Percentiles rank a stretch among this genome's conserved stretches.
Evolutionary conservation across 1,139 yeast species (phyloP).

Genomic region (Yamadazyma dendronema): DNA sequence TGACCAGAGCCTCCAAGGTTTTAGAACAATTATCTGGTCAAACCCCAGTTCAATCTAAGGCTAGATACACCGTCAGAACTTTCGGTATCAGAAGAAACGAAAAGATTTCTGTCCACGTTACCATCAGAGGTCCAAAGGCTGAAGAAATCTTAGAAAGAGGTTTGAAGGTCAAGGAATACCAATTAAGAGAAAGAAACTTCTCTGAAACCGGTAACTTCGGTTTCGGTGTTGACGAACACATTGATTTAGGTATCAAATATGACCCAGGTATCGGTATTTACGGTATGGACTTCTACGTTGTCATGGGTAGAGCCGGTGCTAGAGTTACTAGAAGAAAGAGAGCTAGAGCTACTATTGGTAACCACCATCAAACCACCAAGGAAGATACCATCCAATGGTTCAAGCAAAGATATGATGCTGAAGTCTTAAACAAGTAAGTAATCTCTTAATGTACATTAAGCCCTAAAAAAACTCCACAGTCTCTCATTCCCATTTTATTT

Average conservation of each 20-base stretch:
- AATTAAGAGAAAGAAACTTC: constrained; percentile 90
- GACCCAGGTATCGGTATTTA: constrained; percentile 99
- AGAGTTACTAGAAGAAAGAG: constrained; percentile 99
- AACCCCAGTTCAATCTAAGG: constrained; percentile 99
- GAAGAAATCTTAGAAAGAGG: constrained; percentile 99
- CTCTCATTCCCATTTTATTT: background rate
- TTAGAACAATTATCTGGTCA: constrained; percentile 99
- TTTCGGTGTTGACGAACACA: constrained; percentile 99
- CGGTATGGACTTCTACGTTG: constrained; percentile 99
- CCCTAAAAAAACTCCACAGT: background rate
- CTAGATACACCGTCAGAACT: constrained; percentile 99
- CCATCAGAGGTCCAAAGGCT: constrained; percentile 99
- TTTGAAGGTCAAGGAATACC: constrained; percentile 99
- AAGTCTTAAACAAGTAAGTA: constrained; percentile 79
- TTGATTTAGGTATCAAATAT: constrained; percentile 99
- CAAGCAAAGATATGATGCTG: constrained; percentile 99
- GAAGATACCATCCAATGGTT: constrained; percentile 98
- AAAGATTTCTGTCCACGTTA: constrained; percentile 98
- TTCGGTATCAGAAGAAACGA: constrained; percentile 99
- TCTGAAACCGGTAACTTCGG: constrained; percentile 99
- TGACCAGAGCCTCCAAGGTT: constrained; percentile 99
- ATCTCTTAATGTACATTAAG: constrained; percentile 1
- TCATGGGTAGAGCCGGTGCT: constrained; percentile 99
- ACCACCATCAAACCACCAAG: constrained; percentile 87
- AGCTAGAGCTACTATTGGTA: constrained; percentile 85